Conservation (phyloP, 2,329 filamentous ascomycete genomes). For the Neofusicoccum cordaticola region DNA sequence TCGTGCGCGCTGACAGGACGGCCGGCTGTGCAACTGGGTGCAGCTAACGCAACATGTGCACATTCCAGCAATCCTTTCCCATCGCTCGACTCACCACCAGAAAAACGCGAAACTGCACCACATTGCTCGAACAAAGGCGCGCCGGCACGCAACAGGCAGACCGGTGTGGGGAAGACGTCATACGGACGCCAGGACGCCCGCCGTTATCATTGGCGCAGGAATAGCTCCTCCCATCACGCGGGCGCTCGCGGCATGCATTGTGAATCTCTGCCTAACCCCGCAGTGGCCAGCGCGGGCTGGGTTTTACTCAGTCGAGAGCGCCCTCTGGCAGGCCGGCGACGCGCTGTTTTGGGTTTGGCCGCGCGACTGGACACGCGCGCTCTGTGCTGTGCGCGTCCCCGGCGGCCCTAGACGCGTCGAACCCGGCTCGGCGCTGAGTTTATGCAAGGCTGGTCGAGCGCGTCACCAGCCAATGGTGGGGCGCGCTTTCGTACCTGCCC, state of each 20-base stretch:
- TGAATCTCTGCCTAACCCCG: neutral
- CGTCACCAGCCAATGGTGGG: constrained; percentile 12
- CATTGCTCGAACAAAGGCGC: neutral
- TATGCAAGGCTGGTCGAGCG: constrained; percentile 8
- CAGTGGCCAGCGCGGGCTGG: neutral
- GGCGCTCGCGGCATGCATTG: neutral
- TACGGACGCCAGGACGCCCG: neutral
- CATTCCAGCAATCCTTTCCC: neutral
- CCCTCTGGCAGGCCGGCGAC: neutral
- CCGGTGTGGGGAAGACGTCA: neutral
- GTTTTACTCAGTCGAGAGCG: too few species aligned
- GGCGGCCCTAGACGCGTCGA: neutral
- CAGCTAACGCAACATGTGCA: neutral
- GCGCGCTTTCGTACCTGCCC: constrained; percentile 10
- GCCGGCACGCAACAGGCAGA: neutral
- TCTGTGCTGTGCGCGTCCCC: neutral
- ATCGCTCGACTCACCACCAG: too few species aligned
- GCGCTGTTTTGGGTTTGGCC: neutral
- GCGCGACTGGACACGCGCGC: neutral
- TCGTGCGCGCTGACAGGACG: neutral
- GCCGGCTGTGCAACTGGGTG: neutral
- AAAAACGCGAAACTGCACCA: neutral
- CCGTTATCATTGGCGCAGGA: too few species aligned
- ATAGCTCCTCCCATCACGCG: neutral
- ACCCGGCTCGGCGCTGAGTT: neutral